These are phyloP conservation scores for Euclidium syriacum DNA, from an alignment of 345 rosid species.

Conservation along the genomic window DNA sequence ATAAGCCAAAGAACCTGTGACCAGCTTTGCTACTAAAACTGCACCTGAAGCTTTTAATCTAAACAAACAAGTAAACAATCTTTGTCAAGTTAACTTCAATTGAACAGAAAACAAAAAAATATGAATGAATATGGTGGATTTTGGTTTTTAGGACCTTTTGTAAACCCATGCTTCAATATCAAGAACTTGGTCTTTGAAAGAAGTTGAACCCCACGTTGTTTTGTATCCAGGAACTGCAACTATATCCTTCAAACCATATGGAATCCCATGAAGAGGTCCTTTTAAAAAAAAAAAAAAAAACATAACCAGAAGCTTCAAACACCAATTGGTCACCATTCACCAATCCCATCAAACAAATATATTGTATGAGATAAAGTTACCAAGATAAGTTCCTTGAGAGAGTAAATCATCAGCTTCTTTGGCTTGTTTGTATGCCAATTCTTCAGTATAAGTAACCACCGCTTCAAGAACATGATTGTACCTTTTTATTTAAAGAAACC, in stretches of 20 bases:
- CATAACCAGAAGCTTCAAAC: not conserved
- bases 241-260: constrained; percentile 86
- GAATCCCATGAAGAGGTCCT: constrained; percentile 97
- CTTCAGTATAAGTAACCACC: constrained; percentile 72
- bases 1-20: constrained; percentile 70
- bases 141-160: constrained; percentile 40
- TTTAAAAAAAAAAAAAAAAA: not conserved
- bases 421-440: constrained; percentile 77
- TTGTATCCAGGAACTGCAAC: constrained; percentile 66
- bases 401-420: constrained; percentile 76
- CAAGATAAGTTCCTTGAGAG: constrained; percentile 69
- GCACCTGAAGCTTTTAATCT: constrained; percentile 51
- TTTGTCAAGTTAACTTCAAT: not conserved
- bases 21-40: constrained; percentile 88
- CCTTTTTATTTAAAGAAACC: constrained; percentile 33
- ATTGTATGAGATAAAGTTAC: constrained; percentile 30
- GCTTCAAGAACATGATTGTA: constrained; percentile 68
- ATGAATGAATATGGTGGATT: not conserved
- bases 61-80: not conserved
- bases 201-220: constrained; percentile 87
- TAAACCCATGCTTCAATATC: constrained; percentile 84
- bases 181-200: constrained; percentile 69
- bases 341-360: constrained; percentile 56
- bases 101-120: not conserved
- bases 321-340: not conserved